Evolutionary conservation across 1,139 yeast genomes (phyloP).

Genomic region (Hyphopichia khmerensis): DNA sequence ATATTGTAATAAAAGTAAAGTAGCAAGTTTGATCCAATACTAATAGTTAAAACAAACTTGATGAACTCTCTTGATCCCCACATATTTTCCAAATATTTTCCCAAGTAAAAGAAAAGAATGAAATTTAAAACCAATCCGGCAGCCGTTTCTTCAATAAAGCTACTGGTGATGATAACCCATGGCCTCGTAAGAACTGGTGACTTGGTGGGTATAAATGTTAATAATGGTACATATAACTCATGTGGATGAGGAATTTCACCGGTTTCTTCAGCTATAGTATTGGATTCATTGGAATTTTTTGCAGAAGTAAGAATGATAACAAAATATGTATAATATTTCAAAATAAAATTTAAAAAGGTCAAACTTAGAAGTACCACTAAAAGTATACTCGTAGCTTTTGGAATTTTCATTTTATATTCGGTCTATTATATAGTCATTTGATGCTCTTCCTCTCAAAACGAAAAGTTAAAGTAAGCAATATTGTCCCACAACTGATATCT

Average conservation of each 20-base stretch:
- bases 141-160: conserved; percentile 35
- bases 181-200: conserved; percentile 38
- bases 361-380: conserved; percentile 32
- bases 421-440: not conserved
- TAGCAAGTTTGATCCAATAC: conserved; percentile 31
- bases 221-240: conserved; percentile 38
- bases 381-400: conserved; percentile 34
- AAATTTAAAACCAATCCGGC: conserved; percentile 27
- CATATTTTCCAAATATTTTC: conserved; percentile 36
- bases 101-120: conserved; percentile 31
- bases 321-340: conserved; percentile 33
- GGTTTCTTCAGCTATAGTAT: conserved; percentile 30
- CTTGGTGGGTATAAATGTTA: conserved; percentile 39
- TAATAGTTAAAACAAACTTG: conserved; percentile 25
- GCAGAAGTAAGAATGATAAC: conserved; percentile 31
- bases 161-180: conserved; percentile 38
- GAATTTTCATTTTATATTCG: conserved; percentile 36
- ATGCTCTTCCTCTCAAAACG: not conserved
- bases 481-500: too few species aligned
- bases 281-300: conserved; percentile 22
- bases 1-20: conserved; percentile 34
- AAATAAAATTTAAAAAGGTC: conserved; percentile 25
- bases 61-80: conserved; percentile 38
- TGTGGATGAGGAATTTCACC: conserved; percentile 43
- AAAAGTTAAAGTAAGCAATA: too few species aligned